Percentiles rank a stretch among this genome's conserved stretches.
These are phyloP conservation scores for Penicillium fimorum DNA, from an alignment of 495 filamentous ascomycete species.

Conservation along the genomic window DNA sequence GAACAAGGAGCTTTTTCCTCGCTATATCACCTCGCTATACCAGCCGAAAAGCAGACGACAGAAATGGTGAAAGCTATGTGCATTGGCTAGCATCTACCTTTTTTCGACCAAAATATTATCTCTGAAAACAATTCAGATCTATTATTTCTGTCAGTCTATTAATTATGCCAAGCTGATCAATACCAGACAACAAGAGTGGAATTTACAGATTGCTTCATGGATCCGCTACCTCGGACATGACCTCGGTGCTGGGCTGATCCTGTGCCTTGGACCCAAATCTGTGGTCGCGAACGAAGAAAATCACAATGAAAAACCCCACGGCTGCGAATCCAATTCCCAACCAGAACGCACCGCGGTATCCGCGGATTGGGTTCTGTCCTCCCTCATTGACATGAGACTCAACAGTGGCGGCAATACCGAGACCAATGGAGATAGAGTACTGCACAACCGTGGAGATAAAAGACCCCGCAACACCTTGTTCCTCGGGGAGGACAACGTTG, in stretches of 20 bases:
- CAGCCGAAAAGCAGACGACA: too few relatives aligned
- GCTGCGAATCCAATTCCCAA: slow-evolving; percentile 22
- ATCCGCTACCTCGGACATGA: not conserved
- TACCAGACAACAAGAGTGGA: not conserved
- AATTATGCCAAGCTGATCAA: too few relatives aligned
- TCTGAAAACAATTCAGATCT: too few relatives aligned
- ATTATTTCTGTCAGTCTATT: too few relatives aligned
- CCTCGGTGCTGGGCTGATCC: not conserved
- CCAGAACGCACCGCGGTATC: slow-evolving; percentile 33
- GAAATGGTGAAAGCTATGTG: too few relatives aligned
- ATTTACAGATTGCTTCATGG: not conserved
- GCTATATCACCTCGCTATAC: too few relatives aligned
- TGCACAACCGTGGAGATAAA: slow-evolving; percentile 47
- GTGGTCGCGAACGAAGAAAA: slow-evolving; percentile 23
- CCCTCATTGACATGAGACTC: slow-evolving; percentile 33
- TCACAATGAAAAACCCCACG: slow-evolving; percentile 20
- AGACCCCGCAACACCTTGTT: slow-evolving; percentile 46
- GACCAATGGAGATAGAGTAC: slow-evolving; percentile 46
- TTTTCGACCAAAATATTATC: too few relatives aligned
- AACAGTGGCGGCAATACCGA: slow-evolving; percentile 48
- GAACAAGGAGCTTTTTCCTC: too few relatives aligned
- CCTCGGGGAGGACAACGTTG: slow-evolving; percentile 37
- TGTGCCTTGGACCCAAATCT: slow-evolving; percentile 13
- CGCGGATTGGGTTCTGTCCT: slow-evolving; percentile 30
- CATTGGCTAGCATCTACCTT: too few relatives aligned